Base-by-base conservation (phyloP, 768 basidiomycete species). In the Cystobasidium onofrii region DNA sequence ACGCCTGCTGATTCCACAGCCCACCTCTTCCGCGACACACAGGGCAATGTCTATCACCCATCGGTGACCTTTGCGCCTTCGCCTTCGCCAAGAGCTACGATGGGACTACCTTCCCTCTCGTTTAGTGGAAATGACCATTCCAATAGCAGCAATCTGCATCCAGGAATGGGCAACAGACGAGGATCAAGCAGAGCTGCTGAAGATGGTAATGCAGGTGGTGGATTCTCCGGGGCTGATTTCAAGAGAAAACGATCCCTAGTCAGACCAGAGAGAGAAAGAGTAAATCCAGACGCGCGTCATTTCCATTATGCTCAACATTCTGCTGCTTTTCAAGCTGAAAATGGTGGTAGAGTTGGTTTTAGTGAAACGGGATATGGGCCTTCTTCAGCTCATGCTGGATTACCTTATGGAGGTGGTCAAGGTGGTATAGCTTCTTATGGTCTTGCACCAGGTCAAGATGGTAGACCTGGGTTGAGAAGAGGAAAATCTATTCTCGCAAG, bases 241-340 rank as follows among this genome's bases (percentile, higher is more conserved):
- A 76, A 84, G 73, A 83, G 96, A 80, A 97, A 96, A 85, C 94
- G 93, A 85, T 90, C 89, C 80, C 85, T 99, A 20, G 90, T 97
- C 66, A 84, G 86, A 71, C 95, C 95, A 3, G 95, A 99, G 81
- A 84, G 95, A 73, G 94, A 96, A 84, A 92, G 94, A 84, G 91
- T 97, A 77, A 93, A 97, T 79, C 92, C 93, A 12, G 87, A 88
- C 50, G 92, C 97, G 84, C 86, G 92, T 63, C 88, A 93, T 78
- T 98, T 89, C 88, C 90, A 97, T 82, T 98, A 98, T 82, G 87
- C 91, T 67, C 87, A 85, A 73, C 92, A 90, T 82, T 91, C 91
- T 23, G 89, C 89, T 27, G 87, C 88, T 80, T 83, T 90, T 79
- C 87, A 88, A 81, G 84, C 88, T 71, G 87, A 90, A 78, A 85